phyloP scores from a whole-genome alignment of 2,329 filamentous ascomycete genomes.

The Fusarium longipes region DNA sequence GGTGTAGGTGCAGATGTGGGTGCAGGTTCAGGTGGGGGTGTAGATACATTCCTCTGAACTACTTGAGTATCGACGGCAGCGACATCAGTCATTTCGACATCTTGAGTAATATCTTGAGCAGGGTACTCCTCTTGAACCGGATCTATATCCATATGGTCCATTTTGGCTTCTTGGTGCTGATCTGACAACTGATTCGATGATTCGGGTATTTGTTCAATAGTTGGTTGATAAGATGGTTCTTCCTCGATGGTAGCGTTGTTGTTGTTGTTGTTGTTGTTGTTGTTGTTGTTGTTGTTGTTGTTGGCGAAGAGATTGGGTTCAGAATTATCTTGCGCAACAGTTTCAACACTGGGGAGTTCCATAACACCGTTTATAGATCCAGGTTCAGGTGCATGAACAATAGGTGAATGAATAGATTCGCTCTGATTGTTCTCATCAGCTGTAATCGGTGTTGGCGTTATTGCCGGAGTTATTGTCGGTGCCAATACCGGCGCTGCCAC shows the following conservation, averaged over 20 bases:
- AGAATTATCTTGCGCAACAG: constrained; percentile 13
- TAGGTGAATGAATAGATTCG: constrained; percentile 23
- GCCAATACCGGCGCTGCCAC: not conserved
- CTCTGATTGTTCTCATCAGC: constrained; percentile 8
- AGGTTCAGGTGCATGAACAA: constrained; percentile 14
- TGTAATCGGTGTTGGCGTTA: constrained; percentile 1
- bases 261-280: constrained; percentile 5
- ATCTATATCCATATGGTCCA: constrained; percentile 40
- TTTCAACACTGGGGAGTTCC: constrained; percentile 4
- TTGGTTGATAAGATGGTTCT: constrained; percentile 21
- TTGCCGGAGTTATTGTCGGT: constrained; percentile 5
- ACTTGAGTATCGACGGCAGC: constrained; percentile 1
- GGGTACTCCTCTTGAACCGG: constrained; percentile 19
- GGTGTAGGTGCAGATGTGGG: not conserved
- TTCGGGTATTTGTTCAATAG: constrained; percentile 8
- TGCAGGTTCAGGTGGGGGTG: not conserved
- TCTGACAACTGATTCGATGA: constrained; percentile 13
- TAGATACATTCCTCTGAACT: not conserved
- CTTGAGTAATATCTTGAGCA: constrained; percentile 28
- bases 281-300: no score
- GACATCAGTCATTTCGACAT: constrained; percentile 38
- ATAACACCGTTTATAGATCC: constrained; percentile 22
- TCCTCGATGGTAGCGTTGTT: constrained; percentile 25
- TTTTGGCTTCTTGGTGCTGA: constrained; percentile 27
- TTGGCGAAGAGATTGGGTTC: constrained; percentile 4